Evolutionary conservation across 2,329 filamentous ascomycete species (phyloP), one percentile per base, ranked within the genome.

Genomic region (Diplocarpon rosae): DNA sequence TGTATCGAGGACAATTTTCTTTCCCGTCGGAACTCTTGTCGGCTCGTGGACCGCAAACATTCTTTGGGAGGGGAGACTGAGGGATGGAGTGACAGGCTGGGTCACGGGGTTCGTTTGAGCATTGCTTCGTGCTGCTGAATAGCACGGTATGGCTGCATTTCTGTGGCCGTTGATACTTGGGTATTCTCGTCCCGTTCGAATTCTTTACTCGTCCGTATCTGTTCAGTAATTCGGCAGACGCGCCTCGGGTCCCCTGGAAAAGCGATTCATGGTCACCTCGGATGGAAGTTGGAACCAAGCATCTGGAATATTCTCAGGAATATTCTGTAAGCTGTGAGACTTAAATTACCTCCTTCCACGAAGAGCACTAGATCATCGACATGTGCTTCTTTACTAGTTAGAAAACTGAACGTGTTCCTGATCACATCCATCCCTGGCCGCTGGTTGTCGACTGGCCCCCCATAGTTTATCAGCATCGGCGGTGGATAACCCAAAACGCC

Each of bases 401-500:
- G 63, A 24, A 78, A 70, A 60, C 57, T 71, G 66, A 50, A 47
- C 2, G 43, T 52, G 8, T 46, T 43, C 24, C 44, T 49, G 13
- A 52, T 30, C 5, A 41, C 32, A 34, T 51, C 50, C 10, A 42
- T 15, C 9, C 44, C 43, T 7, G 43, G 39, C 5, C 33, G 35
- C 5, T 42, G 28, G 17, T 41, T 35, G 6, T 46, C 43, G 17
- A 32, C 39, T 1, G 39, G 40, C 11, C 35, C 54, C 47, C 56
- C 60, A 37, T 54, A 62, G 54, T 70, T 70, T 37, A 78, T 63
- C 27, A 76, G 56, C 1, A 71, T 75, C 6, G 75, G 72, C 12
- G 74, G 69, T 9, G 76, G 76, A 43, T 77, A 80, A 47, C 72
- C 68, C 32, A 78, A 62, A n/a, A 78, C 65, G 60, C 75, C 73